Base-by-base conservation (phyloP, 1,284 basidiomycete species). In the Microbotryum violaceum region DNA sequence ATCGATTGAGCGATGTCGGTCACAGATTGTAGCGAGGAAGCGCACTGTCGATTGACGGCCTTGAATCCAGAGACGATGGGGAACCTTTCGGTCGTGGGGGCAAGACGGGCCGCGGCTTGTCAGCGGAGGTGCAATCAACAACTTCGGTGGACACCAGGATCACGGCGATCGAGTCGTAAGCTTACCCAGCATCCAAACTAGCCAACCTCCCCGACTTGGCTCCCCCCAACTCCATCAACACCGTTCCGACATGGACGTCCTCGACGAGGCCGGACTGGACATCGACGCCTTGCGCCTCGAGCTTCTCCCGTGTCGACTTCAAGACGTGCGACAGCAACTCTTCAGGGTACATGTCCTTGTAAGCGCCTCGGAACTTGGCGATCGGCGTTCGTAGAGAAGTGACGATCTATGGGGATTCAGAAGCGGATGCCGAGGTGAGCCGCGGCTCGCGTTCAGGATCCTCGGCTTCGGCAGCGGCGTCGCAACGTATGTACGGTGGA, bases 191-290 rank as follows among this genome's bases (percentile, higher is more conserved):
- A 55, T 76, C 74, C n/a, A 76, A 64, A 8, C 74, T 69, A 6
- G 75, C 75, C 61, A 76, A 68, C 27, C 75, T 65, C 42, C 74
- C 75, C 42, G 68, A 71, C 56, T 75, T 76, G 44, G 75, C 74
- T 9, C 75, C 75, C n/a, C 75, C 75, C 18, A 75, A 67, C 67
- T 75, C 75, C 73, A 74, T 74, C 25, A 76, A 65, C n/a, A 76
- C 75, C 12, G 71, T 76, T 9, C 75, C 75, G 29, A 71, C 72
- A 67, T 70, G 70, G 49, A 76, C 70, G 62, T 76, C 75, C 57
- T 76, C 63, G 49, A 76, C 72, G 20, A 72, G 67, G 53, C 67
- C 66, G 20, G 60, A 60, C 50, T 68, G 58, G 57, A 73, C 70
- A 62, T 74, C 70, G n/a, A 76, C 70, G 33, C 74, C 74, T 56